Evolutionary conservation across 2,329 filamentous ascomycete species (phyloP).

Genomic region (Ophiocordyceps polyrhachis-furcata): DNA sequence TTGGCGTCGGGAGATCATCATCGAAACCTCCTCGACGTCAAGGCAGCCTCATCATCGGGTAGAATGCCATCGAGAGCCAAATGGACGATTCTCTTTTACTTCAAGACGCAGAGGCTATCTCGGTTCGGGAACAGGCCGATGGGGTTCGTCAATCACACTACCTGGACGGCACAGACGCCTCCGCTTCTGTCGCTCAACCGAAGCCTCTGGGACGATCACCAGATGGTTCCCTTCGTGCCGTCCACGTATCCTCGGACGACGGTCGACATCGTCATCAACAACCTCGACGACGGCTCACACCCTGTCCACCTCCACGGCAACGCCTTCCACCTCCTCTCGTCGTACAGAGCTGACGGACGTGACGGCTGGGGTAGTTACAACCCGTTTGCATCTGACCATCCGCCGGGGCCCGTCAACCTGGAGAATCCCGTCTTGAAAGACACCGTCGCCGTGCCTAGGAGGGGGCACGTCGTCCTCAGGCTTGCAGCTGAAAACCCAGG

Average conservation of each 20-base stretch:
- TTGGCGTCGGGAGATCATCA: slow-evolving; percentile 1
- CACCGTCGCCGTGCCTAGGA: slow-evolving; percentile 21
- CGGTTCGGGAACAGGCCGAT: slow-evolving; percentile 7
- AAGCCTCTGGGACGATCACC: slow-evolving; percentile 7
- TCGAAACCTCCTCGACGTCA: slow-evolving; percentile 1
- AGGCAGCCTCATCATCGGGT: neutral
- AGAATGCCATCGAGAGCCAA: slow-evolving; percentile 2
- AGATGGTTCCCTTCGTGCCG: slow-evolving; percentile 6
- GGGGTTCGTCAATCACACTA: slow-evolving; percentile 10
- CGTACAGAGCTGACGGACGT: slow-evolving; percentile 5
- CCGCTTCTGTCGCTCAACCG: slow-evolving; percentile 7
- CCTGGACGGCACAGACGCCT: slow-evolving; percentile 7
- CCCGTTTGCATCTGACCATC: slow-evolving; percentile 4
- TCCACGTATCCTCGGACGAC: slow-evolving; percentile 2
- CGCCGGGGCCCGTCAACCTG: slow-evolving; percentile 2
- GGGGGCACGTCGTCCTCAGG: slow-evolving; percentile 9
- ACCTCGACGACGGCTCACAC: slow-evolving; percentile 14
- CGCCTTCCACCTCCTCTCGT: slow-evolving; percentile 24
- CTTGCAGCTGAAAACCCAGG: slow-evolving; percentile 9
- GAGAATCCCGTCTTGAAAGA: slow-evolving; percentile 10
- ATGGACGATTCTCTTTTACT: slow-evolving; percentile 8
- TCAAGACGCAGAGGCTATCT: slow-evolving; percentile 8
- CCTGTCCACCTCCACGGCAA: slow-evolving; percentile 36
- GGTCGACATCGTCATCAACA: slow-evolving; percentile 14
- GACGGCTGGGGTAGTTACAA: slow-evolving; percentile 10